Base-by-base conservation (phyloP, 2,329 filamentous ascomycete species). In the Pestalotiopsis sp. region DNA sequence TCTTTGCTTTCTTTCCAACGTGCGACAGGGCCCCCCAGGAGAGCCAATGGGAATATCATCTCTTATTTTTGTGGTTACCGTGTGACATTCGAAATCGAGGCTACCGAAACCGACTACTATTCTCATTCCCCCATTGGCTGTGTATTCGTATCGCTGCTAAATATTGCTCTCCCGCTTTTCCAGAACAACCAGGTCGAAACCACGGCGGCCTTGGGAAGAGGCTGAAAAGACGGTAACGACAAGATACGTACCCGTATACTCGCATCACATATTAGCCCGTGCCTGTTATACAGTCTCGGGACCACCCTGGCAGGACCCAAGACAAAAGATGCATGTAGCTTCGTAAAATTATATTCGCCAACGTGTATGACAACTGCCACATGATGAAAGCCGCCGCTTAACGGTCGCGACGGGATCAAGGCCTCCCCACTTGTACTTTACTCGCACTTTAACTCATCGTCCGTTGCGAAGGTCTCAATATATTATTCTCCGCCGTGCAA, bases 381-480 rank as follows among this genome's bases (percentile, higher is more conserved):
- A 26, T 26, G 56, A 26, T 58, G 11, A 20, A 20, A 35, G 7
- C 3, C 9, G 22, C 56, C 22, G 26, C 26, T 58, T 10, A 35
- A 58, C 26, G 56, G 22, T 26, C 56, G 56, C 56, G 56, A 26
- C 56, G 22, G 56, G 56, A 20, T 20, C n/a, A 58, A 57, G 20
- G 17, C 7, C 56, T 14, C 22, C 22, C 58, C 58, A 26, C 58
- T 20, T 35, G 24, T 20, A 20, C 26, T 39, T 35, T 35, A 35
- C 30, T 35, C 13, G 30, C 58, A 39, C 58, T 61, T 39, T 20
- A 38, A 20, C n/a, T 61, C 58, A n/a, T 63, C 39, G 11, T 35
- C 56, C 20, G n/a, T 61, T 61, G 39, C 39, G 38, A 63, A 58
- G 38, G 60, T 63, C 60, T 63, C 60, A 63, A 26, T 63, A 52